Conservation (phyloP, 495 filamentous ascomycete genomes). For the Acidomyces sp. region DNA sequence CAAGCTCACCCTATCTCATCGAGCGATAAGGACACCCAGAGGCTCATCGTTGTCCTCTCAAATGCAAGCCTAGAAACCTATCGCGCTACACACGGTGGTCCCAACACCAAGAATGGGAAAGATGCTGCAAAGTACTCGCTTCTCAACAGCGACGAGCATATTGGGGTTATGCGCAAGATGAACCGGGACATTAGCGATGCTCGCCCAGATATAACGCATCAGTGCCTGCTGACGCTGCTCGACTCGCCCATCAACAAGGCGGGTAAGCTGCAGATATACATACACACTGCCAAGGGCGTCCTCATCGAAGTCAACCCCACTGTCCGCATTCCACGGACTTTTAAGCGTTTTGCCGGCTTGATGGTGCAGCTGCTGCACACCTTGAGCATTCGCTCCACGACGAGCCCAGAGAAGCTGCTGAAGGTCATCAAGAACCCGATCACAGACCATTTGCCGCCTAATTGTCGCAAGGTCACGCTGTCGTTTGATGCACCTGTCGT, state of each 20-base stretch:
- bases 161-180: constrained; percentile 98
- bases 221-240: constrained; percentile 95
- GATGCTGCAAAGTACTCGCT: constrained; percentile 89
- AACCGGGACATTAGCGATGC: constrained; percentile 96
- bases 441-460: constrained; percentile 87
- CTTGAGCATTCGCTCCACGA: constrained; percentile 86
- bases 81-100: constrained; percentile 54
- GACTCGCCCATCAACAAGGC: constrained; percentile 98
- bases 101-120: constrained; percentile 28
- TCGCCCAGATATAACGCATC: constrained; percentile 92
- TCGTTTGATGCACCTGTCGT: constrained; percentile 83
- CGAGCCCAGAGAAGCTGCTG: constrained; percentile 91
- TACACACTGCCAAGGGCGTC: constrained; percentile 91
- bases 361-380: constrained; percentile 99
- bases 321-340: constrained; percentile 91
- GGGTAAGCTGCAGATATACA: constrained; percentile 93
- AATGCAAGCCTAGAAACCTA: constrained; percentile 97
- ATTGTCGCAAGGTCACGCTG: constrained; percentile 93
- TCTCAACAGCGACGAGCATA: constrained; percentile 97
- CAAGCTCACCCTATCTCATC: constrained; percentile 74
- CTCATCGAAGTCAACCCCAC: constrained; percentile 95
- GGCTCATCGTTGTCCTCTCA: constrained; percentile 88
- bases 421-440: constrained; percentile 97
- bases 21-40: constrained; percentile 75
- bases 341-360: constrained; percentile 94